Evolutionary conservation across 495 filamentous ascomycete species (phyloP).

Genomic region (Lophiotrema nucula): DNA sequence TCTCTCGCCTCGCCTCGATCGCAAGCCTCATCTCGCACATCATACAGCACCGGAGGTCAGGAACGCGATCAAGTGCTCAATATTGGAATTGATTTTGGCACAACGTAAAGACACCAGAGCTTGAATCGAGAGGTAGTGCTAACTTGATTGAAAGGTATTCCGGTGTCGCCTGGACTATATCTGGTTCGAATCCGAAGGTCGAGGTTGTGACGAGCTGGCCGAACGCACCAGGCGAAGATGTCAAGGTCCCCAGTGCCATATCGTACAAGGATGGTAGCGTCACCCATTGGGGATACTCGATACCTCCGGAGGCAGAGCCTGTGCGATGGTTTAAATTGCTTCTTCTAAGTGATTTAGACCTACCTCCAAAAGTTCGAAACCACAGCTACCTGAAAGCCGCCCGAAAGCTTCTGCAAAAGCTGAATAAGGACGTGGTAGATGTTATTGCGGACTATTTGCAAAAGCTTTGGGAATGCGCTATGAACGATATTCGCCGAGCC

Average conservation of each 20-base stretch:
- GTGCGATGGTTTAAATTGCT: constrained; percentile 16
- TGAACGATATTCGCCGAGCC: background rate
- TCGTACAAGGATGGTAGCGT: constrained; percentile 1
- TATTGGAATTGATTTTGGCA: constrained; percentile 21
- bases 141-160: background rate
- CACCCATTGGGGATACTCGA: constrained; percentile 8
- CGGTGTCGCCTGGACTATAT: background rate
- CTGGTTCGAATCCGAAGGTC: background rate
- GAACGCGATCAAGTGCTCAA: background rate
- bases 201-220: background rate
- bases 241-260: constrained; percentile 6
- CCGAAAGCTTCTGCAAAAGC: constrained; percentile 1
- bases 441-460: constrained; percentile 19
- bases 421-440: constrained; percentile 7
- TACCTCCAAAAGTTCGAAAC: constrained; percentile 1
- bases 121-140: no score
- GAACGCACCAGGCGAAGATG: background rate
- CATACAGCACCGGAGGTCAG: background rate
- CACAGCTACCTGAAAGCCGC: constrained; percentile 2
- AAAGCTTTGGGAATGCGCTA: constrained; percentile 12
- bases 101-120: constrained; percentile 8
- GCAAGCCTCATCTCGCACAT: background rate
- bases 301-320: constrained; percentile 8
- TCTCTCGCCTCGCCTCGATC: background rate
- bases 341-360: background rate